These are phyloP conservation scores for Epithele typhae DNA, from an alignment of 768 basidiomycete genomes.

Conservation along the genomic window DNA sequence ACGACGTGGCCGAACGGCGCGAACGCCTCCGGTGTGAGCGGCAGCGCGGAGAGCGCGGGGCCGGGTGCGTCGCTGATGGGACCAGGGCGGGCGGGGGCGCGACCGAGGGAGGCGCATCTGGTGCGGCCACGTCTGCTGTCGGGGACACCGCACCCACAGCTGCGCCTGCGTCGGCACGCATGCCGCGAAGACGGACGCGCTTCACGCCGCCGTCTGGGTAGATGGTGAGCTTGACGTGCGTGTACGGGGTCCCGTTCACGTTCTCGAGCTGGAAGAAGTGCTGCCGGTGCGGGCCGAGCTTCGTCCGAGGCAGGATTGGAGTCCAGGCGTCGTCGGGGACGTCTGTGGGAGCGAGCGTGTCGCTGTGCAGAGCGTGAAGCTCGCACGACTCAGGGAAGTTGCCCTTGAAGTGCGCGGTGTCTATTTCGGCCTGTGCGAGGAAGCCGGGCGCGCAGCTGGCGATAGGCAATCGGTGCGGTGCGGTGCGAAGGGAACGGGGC, in stretches of 20 bases:
- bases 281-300: slow-evolving; percentile 84
- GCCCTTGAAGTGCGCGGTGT: slow-evolving; percentile 94
- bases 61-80: neutral
- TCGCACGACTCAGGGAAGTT: slow-evolving; percentile 92
- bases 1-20: slow-evolving; percentile 87
- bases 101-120: no score
- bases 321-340: slow-evolving; percentile 57
- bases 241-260: slow-evolving; percentile 53
- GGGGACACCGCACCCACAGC: no score
- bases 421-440: slow-evolving; percentile 79
- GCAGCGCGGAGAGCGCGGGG: slow-evolving; percentile 45
- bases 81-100: slow-evolving; percentile 3
- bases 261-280: slow-evolving; percentile 85
- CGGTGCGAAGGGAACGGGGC: neutral
- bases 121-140: neutral
- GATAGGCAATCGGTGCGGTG: no score
- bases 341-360: slow-evolving; percentile 31
- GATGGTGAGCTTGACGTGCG: slow-evolving; percentile 85
- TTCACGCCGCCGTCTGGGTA: slow-evolving; percentile 96
- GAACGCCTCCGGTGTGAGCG: slow-evolving; percentile 84
- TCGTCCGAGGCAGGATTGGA: slow-evolving; percentile 66
- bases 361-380: slow-evolving; percentile 50
- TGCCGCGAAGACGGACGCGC: slow-evolving; percentile 79
- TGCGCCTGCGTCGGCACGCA: slow-evolving; percentile 33
- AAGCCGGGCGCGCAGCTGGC: slow-evolving; percentile 69